A percentile compares a stretch with the other conserved stretches of the same genome.
Conservation (phyloP, 352 stramenopile species). For the Phytophthora hibernalis region DNA sequence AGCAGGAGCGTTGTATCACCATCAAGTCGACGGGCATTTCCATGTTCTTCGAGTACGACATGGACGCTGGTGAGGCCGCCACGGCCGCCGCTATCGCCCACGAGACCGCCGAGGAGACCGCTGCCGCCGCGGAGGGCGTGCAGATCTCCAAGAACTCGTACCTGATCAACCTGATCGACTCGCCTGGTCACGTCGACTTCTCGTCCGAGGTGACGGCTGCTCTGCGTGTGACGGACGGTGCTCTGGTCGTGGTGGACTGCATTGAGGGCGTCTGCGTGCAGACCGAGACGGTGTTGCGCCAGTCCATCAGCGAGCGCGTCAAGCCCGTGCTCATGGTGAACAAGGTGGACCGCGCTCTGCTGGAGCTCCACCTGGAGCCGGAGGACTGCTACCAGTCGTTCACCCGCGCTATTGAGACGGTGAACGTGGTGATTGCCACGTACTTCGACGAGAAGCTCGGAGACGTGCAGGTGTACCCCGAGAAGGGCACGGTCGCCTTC, state of each 20-base stretch:
- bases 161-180: constrained; percentile 99
- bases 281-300: constrained; percentile 99
- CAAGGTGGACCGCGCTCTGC: constrained; percentile 99
- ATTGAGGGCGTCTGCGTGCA: constrained; percentile 99
- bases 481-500: constrained; percentile 99
- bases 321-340: constrained; percentile 99
- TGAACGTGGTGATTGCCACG: constrained; percentile 99
- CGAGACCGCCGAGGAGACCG: constrained; percentile 49
- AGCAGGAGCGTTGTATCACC: constrained; percentile 99
- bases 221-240: constrained; percentile 99
- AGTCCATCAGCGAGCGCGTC: constrained; percentile 98
- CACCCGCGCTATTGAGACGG: constrained; percentile 97
- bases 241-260: constrained; percentile 99
- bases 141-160: constrained; percentile 98
- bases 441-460: constrained; percentile 98
- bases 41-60: constrained; percentile 99
- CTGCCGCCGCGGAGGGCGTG: constrained; percentile 52
- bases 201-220: constrained; percentile 99
- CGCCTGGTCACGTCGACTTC: constrained; percentile 99
- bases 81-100: constrained; percentile 71
- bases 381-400: constrained; percentile 99
- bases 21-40: constrained; percentile 99
- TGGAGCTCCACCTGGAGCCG: constrained; percentile 98
- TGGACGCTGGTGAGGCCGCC: constrained; percentile 92
- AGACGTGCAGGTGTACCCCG: constrained; percentile 98